Conservation (phyloP, 495 filamentous ascomycete genomes). For the Xylaria venustula region DNA sequence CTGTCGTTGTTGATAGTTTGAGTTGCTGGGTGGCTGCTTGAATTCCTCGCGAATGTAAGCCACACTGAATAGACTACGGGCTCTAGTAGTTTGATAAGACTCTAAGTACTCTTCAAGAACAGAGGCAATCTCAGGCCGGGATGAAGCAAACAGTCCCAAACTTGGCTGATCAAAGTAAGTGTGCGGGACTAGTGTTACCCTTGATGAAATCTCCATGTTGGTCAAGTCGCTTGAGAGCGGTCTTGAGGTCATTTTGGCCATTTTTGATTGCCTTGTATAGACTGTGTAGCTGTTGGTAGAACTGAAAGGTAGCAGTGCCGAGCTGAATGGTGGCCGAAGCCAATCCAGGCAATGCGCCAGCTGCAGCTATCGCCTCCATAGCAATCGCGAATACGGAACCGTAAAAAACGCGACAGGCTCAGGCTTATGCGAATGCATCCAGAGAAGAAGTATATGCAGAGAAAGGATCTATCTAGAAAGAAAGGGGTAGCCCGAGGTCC, state of each 20-base stretch:
- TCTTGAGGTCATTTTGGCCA: not conserved
- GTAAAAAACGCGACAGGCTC: too few species aligned
- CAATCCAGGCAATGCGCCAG: not conserved
- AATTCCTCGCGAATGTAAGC: not conserved
- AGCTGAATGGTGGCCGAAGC: constrained; percentile 1
- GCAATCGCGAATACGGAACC: not conserved
- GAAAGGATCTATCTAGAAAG: too few species aligned
- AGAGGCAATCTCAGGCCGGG: not conserved
- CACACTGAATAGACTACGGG: not conserved
- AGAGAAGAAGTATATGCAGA: too few species aligned
- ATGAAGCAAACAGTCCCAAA: not conserved
- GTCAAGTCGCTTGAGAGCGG: not conserved
- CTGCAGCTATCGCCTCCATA: constrained; percentile 4
- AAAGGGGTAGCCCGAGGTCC: too few species aligned
- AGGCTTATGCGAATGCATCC: too few species aligned
- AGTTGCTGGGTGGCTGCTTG: not conserved
- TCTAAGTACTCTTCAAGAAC: not conserved
- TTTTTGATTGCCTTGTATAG: constrained; percentile 3
- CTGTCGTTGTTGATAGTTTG: not conserved
- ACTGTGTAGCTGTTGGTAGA: not conserved
- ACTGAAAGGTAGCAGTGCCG: constrained; percentile 2
- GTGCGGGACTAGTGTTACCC: not conserved
- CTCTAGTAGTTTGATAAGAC: not conserved
- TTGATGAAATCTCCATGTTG: constrained; percentile 1
- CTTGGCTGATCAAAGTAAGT: not conserved